Evolutionary conservation across 2,329 filamentous ascomycete species (phyloP).

Genomic region (Aquanectria penicillioides): DNA sequence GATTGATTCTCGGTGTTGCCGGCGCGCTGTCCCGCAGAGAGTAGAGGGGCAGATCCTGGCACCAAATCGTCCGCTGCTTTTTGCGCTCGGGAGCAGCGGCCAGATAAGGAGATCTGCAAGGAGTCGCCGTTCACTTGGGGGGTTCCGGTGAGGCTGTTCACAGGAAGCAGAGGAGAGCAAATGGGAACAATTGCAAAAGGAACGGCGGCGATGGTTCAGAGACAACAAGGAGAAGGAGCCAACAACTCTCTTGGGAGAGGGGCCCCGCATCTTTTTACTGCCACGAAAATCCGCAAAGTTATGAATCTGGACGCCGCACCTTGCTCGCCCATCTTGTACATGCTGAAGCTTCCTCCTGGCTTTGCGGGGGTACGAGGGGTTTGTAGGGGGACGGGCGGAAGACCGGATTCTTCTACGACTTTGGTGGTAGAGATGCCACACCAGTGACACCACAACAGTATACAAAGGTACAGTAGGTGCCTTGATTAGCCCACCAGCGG

Average conservation of each 20-base stretch:
- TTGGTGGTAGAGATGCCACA: neutral
- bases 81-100: constrained; percentile 2
- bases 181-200: neutral
- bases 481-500: no score
- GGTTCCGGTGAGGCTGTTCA: neutral
- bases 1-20: no score
- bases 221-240: neutral
- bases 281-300: constrained; percentile 8
- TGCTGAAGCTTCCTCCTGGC: constrained; percentile 6
- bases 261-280: constrained; percentile 15
- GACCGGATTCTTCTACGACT: neutral
- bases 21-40: no score
- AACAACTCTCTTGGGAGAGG: constrained; percentile 1
- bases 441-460: neutral
- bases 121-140: neutral
- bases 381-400: neutral
- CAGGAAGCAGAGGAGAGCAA: neutral
- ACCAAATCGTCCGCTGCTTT: constrained; percentile 12
- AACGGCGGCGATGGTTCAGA: neutral
- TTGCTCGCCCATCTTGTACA: neutral
- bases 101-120: constrained; percentile 10
- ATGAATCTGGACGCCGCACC: neutral
- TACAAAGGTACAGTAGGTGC: no score
- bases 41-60: constrained; percentile 11
- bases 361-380: neutral